A percentile compares a stretch with the other conserved stretches of the same genome.
These are phyloP conservation scores for Dillenia suffruticosa DNA, from an alignment of 164 flowering plant species.

Conservation along the genomic window DNA sequence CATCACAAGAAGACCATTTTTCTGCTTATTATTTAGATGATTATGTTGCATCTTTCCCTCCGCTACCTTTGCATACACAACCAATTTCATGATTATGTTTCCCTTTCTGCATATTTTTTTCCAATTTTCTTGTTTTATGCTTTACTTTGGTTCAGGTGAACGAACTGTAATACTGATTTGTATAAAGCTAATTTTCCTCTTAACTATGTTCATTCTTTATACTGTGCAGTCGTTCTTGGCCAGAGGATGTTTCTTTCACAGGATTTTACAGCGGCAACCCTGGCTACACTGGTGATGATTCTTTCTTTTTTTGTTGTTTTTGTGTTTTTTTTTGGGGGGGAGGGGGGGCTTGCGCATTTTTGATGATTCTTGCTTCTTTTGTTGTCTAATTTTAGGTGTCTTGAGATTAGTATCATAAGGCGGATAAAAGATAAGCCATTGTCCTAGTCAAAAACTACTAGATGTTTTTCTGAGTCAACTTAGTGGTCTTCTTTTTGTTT, in stretches of 20 bases:
- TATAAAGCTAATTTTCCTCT: too few species aligned
- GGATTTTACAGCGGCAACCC: slow-evolving; percentile 35
- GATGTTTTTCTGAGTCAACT: too few species aligned
- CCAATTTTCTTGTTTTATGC: background rate
- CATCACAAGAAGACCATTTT: background rate
- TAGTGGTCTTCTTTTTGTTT: too few species aligned
- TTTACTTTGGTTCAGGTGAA: slow-evolving; percentile 1
- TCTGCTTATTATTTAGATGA: background rate
- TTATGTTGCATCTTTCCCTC: too few species aligned
- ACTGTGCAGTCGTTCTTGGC: slow-evolving; percentile 46
- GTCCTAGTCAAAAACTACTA: too few species aligned
- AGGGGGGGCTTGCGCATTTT: background rate
- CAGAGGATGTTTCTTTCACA: slow-evolving; percentile 45
- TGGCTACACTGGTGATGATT: slow-evolving; percentile 66
- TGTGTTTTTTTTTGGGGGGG: background rate
- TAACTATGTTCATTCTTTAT: too few species aligned
- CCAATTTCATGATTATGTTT: too few species aligned
- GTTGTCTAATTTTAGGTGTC: too few species aligned
- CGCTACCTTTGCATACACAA: too few species aligned
- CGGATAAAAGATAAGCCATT: too few species aligned
- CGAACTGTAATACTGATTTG: background rate
- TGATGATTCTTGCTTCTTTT: too few species aligned
- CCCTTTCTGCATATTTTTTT: background rate
- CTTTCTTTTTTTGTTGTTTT: background rate
- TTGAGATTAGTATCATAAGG: background rate